Evolutionary conservation across 23 red algal genomes (phyloP).

Genomic region (Gracilaria domingensis): DNA sequence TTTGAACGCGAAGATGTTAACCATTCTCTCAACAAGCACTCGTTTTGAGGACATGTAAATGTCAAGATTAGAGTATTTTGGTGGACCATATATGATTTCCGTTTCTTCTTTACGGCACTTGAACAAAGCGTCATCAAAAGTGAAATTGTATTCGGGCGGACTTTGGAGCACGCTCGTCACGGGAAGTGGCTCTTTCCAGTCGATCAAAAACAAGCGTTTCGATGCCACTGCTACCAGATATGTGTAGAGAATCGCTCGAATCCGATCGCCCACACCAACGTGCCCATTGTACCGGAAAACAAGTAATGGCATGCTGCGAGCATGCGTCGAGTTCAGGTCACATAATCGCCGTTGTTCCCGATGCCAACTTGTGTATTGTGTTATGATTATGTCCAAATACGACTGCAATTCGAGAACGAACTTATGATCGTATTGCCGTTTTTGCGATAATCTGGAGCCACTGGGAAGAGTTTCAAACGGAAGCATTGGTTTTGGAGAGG

Average conservation of each 20-base stretch:
- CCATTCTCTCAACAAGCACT: not conserved
- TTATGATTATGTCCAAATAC: constrained; percentile 4
- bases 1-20: constrained; percentile 9
- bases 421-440: no score
- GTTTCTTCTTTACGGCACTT: not conserved
- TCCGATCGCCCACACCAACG: constrained; percentile 46
- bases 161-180: not conserved
- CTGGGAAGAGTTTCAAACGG: no score
- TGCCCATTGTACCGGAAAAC: no score
- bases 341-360: not conserved
- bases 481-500: no score
- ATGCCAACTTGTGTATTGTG: constrained; percentile 26
- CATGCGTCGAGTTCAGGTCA: not conserved
- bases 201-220: constrained; percentile 24
- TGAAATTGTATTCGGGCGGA: constrained; percentile 23
- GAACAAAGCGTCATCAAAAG: constrained; percentile 1
- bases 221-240: constrained; percentile 40
- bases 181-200: not conserved
- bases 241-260: constrained; percentile 18
- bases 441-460: no score
- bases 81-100: not conserved
- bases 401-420: no score
- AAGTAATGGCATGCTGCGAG: constrained; percentile 24
- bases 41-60: not conserved
- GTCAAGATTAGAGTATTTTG: not conserved